phyloP scores from a whole-genome alignment of 768 basidiomycete species.

The Amanita pseudoporphyria region DNA sequence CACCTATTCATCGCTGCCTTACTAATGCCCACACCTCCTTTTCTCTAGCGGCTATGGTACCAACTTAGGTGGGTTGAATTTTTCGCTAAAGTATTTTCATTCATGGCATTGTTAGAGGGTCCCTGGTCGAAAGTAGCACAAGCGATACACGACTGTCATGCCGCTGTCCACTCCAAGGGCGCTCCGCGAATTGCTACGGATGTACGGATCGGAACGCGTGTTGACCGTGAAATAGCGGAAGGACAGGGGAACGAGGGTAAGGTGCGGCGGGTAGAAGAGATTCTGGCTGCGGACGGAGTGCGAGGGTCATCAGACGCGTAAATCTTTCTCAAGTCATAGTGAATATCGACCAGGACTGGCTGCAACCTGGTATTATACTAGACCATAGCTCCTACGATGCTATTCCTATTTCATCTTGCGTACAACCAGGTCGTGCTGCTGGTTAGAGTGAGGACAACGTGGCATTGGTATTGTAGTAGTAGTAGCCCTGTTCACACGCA shows the following conservation, averaged over 20 bases:
- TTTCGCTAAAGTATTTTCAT: background rate
- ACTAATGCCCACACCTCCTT: background rate
- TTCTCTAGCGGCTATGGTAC: conserved; percentile 77
- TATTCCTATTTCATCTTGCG: no score
- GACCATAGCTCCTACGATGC: no score
- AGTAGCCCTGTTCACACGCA: conserved; percentile 25
- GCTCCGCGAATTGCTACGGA: conserved; percentile 79
- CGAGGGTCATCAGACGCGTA: no score
- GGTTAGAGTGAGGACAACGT: no score
- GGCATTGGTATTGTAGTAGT: no score
- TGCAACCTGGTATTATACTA: no score
- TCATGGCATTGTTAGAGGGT: conserved; percentile 42
- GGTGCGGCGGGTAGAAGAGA: conserved; percentile 71
- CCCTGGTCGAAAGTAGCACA: conserved; percentile 78
- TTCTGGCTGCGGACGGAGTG: conserved; percentile 38
- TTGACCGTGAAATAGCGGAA: conserved; percentile 49
- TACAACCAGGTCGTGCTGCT: no score
- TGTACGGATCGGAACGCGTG: conserved; percentile 89
- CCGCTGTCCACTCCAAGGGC: conserved; percentile 72
- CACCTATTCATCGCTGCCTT: conserved; percentile 5
- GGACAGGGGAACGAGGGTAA: conserved; percentile 75
- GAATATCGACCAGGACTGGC: no score
- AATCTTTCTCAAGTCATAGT: no score
- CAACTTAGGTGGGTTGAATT: conserved; percentile 51
- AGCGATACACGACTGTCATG: conserved; percentile 88